These are phyloP conservation scores for Rauvolfia tetraphylla DNA, from an alignment of 257 asterid species.

Conservation along the genomic window DNA sequence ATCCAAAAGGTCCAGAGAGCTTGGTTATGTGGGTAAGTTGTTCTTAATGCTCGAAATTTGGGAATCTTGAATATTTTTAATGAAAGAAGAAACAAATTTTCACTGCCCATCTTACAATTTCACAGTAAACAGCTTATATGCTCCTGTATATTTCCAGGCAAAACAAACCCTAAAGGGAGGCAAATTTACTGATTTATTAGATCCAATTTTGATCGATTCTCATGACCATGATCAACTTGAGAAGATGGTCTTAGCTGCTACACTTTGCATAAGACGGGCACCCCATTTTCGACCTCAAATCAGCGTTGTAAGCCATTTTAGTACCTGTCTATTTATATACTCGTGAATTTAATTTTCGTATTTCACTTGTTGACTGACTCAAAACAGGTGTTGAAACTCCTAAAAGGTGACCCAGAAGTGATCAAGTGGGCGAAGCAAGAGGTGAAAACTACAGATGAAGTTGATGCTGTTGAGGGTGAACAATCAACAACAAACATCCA, in stretches of 20 bases:
- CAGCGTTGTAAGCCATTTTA: conserved; percentile 42
- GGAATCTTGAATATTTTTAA: neutral
- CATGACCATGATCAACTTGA: conserved; percentile 57
- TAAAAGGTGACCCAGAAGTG: conserved; percentile 54
- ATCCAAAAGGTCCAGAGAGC: conserved; percentile 67
- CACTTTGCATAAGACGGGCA: conserved; percentile 62
- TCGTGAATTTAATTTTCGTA: neutral
- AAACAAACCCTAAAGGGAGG: conserved; percentile 56
- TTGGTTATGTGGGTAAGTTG: conserved; percentile 85
- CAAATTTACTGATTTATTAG: conserved; percentile 48
- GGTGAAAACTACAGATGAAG: conserved; percentile 38
- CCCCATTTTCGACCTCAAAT: conserved; percentile 73
- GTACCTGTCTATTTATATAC: neutral
- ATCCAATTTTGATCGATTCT: conserved; percentile 46
- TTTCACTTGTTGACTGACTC: conserved; percentile 13
- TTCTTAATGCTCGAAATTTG: conserved; percentile 4
- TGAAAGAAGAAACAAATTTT: neutral
- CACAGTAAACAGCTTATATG: neutral
- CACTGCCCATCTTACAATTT: neutral
- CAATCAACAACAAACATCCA: conserved; percentile 54
- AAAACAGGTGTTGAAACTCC: conserved; percentile 71
- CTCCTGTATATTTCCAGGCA: conserved; percentile 46
- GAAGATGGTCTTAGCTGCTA: conserved; percentile 67
- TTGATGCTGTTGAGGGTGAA: conserved; percentile 34
- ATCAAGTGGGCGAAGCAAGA: conserved; percentile 58